phyloP scores from a whole-genome alignment of 192 early-diverging fungal genomes.

The Thamnidium elegans region DNA sequence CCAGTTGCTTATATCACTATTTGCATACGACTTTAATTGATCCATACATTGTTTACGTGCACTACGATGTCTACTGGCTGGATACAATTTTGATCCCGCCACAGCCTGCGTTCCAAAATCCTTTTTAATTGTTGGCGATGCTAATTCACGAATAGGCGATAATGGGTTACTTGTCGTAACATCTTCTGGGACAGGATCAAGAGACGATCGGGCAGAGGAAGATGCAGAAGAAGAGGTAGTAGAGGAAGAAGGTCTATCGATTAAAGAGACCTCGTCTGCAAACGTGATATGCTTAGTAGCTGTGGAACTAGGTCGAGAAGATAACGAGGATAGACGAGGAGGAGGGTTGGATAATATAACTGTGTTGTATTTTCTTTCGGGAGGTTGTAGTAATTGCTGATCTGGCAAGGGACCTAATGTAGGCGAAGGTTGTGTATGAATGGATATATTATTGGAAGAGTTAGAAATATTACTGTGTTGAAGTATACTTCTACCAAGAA shows the following conservation, averaged over 20 bases:
- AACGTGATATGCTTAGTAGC: slow-evolving; percentile 6
- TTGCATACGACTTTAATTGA: slow-evolving; percentile 37
- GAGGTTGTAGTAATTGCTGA: neutral
- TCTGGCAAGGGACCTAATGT: neutral
- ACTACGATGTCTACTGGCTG: slow-evolving; percentile 38
- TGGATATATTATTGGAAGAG: neutral
- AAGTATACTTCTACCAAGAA: too few species aligned
- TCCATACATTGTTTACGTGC: slow-evolving; percentile 24
- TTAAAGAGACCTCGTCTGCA: slow-evolving; percentile 5
- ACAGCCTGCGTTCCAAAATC: neutral
- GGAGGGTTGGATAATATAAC: slow-evolving; percentile 26
- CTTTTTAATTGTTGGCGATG: too few species aligned
- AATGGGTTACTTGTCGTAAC: too few species aligned
- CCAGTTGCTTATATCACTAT: slow-evolving; percentile 41
- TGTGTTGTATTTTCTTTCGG: neutral
- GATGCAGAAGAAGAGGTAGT: slow-evolving; percentile 5
- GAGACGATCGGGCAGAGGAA: slow-evolving; percentile 6
- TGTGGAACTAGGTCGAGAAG: neutral
- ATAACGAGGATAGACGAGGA: slow-evolving; percentile 34
- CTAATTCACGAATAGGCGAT: too few species aligned
- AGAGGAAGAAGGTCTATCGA: neutral
- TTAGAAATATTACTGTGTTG: neutral
- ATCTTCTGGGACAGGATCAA: neutral
- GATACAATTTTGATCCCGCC: slow-evolving; percentile 26
- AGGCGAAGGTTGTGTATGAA: neutral